phyloP scores from a whole-genome alignment of 495 filamentous ascomycete genomes.

The Penicillium dipodomyicola region DNA sequence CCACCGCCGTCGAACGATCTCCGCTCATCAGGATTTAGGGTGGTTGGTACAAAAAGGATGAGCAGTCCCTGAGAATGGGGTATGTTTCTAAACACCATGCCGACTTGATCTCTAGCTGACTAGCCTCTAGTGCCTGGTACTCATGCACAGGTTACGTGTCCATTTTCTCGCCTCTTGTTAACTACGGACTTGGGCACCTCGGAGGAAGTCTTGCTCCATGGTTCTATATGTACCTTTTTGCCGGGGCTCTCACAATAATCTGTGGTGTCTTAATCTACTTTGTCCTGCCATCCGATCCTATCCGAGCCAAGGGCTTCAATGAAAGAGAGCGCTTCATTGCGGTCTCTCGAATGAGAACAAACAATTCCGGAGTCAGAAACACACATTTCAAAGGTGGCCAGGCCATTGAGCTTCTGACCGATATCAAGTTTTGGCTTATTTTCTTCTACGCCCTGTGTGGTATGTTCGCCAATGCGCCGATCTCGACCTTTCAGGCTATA shows the following conservation, averaged over 20 bases:
- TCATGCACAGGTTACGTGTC: constrained; percentile 28
- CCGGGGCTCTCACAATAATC: constrained; percentile 24
- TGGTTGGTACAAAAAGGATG: constrained; percentile 43
- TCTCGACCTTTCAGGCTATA: constrained; percentile 11
- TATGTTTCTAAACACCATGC: constrained; percentile 1
- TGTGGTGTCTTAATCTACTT: constrained; percentile 33
- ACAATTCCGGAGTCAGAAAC: constrained; percentile 49
- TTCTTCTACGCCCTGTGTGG: constrained; percentile 38
- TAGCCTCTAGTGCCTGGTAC: constrained; percentile 22
- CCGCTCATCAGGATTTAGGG: constrained; percentile 15
- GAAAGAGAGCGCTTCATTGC: constrained; percentile 48
- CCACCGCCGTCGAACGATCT: too few relatives aligned
- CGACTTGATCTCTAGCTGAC: background rate
- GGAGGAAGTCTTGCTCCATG: constrained; percentile 23
- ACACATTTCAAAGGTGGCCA: constrained; percentile 51
- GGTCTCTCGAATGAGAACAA: constrained; percentile 44
- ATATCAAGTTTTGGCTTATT: constrained; percentile 47
- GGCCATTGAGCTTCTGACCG: constrained; percentile 41
- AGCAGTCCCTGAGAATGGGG: constrained; percentile 49
- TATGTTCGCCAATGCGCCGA: constrained; percentile 45
- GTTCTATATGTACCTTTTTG: constrained; percentile 33
- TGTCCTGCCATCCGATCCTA: constrained; percentile 46
- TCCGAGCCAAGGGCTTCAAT: constrained; percentile 39
- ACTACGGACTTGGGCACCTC: constrained; percentile 30
- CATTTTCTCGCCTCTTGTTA: constrained; percentile 27